A percentile compares a stretch with the other conserved stretches of the same genome.
Conservation (phyloP, 2,329 filamentous ascomycete species). For the Magnaporthales sp. region DNA sequence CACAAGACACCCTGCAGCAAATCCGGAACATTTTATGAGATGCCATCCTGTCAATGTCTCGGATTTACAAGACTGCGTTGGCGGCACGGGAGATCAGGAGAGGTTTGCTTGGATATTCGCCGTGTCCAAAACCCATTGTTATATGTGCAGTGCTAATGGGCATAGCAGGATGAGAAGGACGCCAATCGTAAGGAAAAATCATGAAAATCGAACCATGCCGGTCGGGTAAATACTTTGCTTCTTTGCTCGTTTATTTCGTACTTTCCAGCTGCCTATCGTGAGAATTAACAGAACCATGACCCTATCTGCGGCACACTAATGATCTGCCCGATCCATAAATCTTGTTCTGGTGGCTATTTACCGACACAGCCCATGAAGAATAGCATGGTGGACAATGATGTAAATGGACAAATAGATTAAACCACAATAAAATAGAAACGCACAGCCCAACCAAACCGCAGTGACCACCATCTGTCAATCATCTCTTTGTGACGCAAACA, state of each 20-base stretch:
- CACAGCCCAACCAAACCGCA: background rate
- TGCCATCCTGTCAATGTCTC: slow-evolving; percentile 6
- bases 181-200: background rate
- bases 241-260: background rate
- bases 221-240: background rate
- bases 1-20: slow-evolving; percentile 5
- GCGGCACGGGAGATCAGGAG: background rate
- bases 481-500: slow-evolving; percentile 15
- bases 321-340: background rate
- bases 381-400: background rate
- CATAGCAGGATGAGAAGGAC: background rate
- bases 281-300: background rate
- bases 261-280: background rate
- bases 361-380: background rate
- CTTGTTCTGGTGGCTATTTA: background rate
- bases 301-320: no score
- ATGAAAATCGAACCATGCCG: background rate
- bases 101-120: background rate
- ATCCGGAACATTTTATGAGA: slow-evolving; percentile 8
- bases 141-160: background rate
- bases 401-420: background rate
- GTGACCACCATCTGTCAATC: background rate
- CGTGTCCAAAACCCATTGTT: background rate
- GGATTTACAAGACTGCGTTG: background rate
- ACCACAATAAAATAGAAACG: background rate